Conservation (phyloP, 305 asterid species). For the Caryopteris hybrid region DNA sequence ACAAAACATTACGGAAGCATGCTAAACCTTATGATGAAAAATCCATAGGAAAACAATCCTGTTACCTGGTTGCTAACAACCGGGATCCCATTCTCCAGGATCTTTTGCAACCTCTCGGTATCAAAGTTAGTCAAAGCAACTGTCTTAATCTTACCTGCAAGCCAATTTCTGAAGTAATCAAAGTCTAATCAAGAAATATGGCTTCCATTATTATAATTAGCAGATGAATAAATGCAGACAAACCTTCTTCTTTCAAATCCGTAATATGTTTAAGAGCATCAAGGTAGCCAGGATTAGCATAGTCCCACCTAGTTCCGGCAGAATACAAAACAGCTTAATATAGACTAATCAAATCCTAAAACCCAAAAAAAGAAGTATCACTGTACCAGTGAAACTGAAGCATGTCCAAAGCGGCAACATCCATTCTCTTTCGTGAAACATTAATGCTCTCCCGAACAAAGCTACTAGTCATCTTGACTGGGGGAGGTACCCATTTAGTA, state of each 20-base stretch:
- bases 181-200: conserved; percentile 28
- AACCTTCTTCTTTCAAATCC: conserved; percentile 94
- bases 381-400: conserved; percentile 97
- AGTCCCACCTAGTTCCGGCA: conserved; percentile 83
- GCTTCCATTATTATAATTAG: conserved; percentile 3
- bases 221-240: conserved; percentile 19
- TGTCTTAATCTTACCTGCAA: conserved; percentile 93
- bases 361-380: neutral
- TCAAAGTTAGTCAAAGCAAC: conserved; percentile 94
- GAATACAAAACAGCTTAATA: conserved; percentile 1
- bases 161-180: conserved; percentile 29
- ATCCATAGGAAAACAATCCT: neutral
- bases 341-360: neutral
- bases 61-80: conserved; percentile 91
- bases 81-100: conserved; percentile 87
- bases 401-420: conserved; percentile 85
- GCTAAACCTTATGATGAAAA: neutral
- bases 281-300: conserved; percentile 82
- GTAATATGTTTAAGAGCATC: conserved; percentile 96
- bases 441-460: conserved; percentile 72
- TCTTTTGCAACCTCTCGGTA: conserved; percentile 70
- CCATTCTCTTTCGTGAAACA: conserved; percentile 87
- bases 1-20: neutral
- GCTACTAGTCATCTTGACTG: conserved; percentile 92
- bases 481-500: conserved; percentile 99